These are phyloP conservation scores for Volvox carteri DNA, from an alignment of 163 green algal genomes.

Conservation along the genomic window DNA sequence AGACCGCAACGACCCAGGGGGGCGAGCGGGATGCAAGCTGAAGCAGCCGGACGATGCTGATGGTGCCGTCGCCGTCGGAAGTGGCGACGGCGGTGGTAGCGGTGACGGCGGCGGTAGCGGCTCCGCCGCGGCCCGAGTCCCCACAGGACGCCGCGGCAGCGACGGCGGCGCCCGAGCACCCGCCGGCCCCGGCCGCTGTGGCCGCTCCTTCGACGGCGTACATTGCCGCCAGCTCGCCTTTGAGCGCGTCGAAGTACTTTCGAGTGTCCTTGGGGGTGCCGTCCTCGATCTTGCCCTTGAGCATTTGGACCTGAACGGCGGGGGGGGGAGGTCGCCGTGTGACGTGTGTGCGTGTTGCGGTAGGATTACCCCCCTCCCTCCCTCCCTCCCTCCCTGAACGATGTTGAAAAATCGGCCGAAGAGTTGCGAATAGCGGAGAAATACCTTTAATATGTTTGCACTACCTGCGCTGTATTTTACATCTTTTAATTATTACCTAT, in stretches of 20 bases:
- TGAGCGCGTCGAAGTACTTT: conserved; percentile 14
- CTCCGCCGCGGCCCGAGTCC: background rate
- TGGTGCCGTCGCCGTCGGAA: background rate
- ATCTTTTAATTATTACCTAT: no score
- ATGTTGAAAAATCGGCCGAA: no score
- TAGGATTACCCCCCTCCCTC: no score
- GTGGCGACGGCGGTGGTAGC: no score
- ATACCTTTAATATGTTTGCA: no score
- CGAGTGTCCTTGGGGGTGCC: conserved; percentile 12
- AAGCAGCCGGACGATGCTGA: background rate
- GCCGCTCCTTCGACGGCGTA: background rate
- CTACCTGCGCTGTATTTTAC: no score
- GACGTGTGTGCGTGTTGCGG: no score
- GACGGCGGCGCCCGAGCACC: background rate
- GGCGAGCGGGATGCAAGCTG: background rate
- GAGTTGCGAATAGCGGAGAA: no score
- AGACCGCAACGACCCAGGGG: background rate
- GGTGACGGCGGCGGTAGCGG: background rate
- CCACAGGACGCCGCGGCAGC: background rate
- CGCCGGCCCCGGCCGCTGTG: background rate
- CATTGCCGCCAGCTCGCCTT: background rate
- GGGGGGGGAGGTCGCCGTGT: background rate
- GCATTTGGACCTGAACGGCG: background rate
- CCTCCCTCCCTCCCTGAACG: no score
- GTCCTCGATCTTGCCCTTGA: conserved; percentile 39